Evolutionary conservation across 2,329 filamentous ascomycete species (phyloP), one percentile per base, ranked within the genome.

Genomic region (Ambrosiella beaveri): DNA sequence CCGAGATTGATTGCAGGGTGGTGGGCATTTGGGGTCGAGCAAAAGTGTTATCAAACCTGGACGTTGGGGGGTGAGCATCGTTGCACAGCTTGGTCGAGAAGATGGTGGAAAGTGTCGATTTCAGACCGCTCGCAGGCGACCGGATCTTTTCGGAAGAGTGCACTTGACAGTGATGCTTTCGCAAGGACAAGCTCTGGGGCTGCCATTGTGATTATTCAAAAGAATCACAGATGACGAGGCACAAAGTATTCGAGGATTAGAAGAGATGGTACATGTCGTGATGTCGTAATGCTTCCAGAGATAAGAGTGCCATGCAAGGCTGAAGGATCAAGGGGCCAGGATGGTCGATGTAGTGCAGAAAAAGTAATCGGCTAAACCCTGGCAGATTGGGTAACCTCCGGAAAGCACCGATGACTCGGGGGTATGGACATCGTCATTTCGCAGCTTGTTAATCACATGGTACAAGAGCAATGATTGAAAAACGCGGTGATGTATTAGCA

Each of bases 31-130:
- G 57, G 47, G 62, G 59, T 47, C 54, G 58, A 59, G 62, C 54
- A 61, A 57, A 66, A 68, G 64, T 68, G 65, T 61, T 70, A 68
- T 75, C 84, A 88, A 87, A 93, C 87, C 87, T 93, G 87, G 76
- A 93, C 84, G 75, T 91, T 89, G 75, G 75, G 72, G 67, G 82
- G 78, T 66, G 86, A 86, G 79, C 87, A 91, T 73, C 81, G 78
- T 71, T 76, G 71, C 67, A 87, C 72, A 65, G 78, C 78, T 67
- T 76, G 72, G 68, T 82, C 78, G 65, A 93, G 75, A 61, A 81
- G 74, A 62, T 72, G 68, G 69, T 88, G 79, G 69, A 91, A 86
- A 59, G 76, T 70, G 64, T 84, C 77, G 68, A 91, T 84, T 61
- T 84, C 79, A 65, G 82, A 79, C 67, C 84, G 82, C 54, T 80